These are phyloP conservation scores for Fusarium penzigii DNA, from an alignment of 2,329 filamentous ascomycete species.

Conservation along the genomic window DNA sequence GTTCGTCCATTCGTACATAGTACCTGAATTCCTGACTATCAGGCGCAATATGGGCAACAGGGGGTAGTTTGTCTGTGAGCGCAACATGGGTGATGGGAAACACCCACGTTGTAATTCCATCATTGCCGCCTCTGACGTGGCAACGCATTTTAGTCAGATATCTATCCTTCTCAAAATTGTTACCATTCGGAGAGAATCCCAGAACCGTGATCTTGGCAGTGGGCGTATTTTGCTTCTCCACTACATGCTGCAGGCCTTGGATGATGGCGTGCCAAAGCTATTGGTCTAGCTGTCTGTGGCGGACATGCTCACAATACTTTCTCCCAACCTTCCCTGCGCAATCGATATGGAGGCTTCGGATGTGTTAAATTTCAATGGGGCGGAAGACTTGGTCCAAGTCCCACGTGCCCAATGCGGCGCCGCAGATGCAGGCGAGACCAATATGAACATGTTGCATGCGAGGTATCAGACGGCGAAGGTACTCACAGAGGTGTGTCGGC, in stretches of 20 bases:
- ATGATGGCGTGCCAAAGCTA: not conserved
- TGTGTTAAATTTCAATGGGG: not conserved
- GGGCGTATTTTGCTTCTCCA: not conserved
- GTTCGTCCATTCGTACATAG: not conserved
- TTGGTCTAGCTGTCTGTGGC: accelerated
- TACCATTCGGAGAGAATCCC: not conserved
- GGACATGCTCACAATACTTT: not conserved
- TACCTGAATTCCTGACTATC: not conserved
- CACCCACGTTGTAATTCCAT: conserved; percentile 1
- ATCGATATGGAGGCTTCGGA: not conserved
- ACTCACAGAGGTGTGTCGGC: not conserved
- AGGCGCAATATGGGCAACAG: too few species aligned
- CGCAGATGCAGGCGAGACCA: not conserved
- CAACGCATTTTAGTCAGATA: conserved; percentile 3
- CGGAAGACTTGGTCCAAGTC: not conserved
- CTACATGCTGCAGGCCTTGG: not conserved
- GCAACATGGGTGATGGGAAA: not conserved
- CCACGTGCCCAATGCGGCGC: conserved; percentile 2
- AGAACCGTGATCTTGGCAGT: not conserved
- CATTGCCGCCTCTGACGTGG: not conserved
- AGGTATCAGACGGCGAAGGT: not conserved
- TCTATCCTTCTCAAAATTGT: not conserved
- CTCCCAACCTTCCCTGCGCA: not conserved
- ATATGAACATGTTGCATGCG: conserved; percentile 6
- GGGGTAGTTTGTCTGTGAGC: not conserved